A percentile compares a stretch with the other conserved stretches of the same genome.
Evolutionary conservation across 83 land plant genomes (phyloP).

Genomic region (Larix sibirica): DNA sequence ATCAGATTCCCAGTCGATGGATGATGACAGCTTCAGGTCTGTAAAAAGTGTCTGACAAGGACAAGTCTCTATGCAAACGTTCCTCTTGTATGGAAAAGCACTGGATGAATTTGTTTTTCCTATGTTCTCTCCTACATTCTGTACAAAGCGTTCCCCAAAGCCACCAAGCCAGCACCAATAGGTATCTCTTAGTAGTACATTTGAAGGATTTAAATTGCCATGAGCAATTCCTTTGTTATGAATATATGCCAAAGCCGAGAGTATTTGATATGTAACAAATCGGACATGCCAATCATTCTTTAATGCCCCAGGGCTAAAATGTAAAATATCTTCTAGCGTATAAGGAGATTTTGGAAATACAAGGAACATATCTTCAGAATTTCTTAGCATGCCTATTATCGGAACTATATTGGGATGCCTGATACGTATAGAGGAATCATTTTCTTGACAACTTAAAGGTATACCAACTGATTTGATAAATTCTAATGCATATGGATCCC

Average conservation of each 20-base stretch:
- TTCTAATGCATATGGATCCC: slow-evolving; percentile 21
- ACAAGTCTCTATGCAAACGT: slow-evolving; percentile 32
- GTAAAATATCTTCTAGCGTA: slow-evolving; percentile 70
- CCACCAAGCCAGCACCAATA: slow-evolving; percentile 76
- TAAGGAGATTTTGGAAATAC: slow-evolving; percentile 65
- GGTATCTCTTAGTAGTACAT: slow-evolving; percentile 55
- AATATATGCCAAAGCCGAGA: slow-evolving; percentile 69
- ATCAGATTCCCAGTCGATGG: slow-evolving; percentile 52
- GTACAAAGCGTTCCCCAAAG: slow-evolving; percentile 26
- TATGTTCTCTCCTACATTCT: background rate
- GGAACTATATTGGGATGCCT: slow-evolving; percentile 90
- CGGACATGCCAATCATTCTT: slow-evolving; percentile 79
- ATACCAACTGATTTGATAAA: slow-evolving; percentile 39
- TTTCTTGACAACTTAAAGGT: slow-evolving; percentile 21
- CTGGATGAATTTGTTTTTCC: background rate
- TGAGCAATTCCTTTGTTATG: slow-evolving; percentile 68
- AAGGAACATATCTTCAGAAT: slow-evolving; percentile 28
- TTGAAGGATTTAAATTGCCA: slow-evolving; percentile 74
- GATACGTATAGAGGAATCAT: slow-evolving; percentile 26
- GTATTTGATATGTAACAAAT: slow-evolving; percentile 80
- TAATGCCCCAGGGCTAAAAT: slow-evolving; percentile 80
- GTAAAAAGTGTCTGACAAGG: slow-evolving; percentile 40
- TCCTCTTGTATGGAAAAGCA: background rate
- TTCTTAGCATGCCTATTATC: slow-evolving; percentile 55
- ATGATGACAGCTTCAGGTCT: slow-evolving; percentile 41